phyloP scores from a whole-genome alignment of 1,139 yeast species.

The Suhomyces bolitotheri region DNA sequence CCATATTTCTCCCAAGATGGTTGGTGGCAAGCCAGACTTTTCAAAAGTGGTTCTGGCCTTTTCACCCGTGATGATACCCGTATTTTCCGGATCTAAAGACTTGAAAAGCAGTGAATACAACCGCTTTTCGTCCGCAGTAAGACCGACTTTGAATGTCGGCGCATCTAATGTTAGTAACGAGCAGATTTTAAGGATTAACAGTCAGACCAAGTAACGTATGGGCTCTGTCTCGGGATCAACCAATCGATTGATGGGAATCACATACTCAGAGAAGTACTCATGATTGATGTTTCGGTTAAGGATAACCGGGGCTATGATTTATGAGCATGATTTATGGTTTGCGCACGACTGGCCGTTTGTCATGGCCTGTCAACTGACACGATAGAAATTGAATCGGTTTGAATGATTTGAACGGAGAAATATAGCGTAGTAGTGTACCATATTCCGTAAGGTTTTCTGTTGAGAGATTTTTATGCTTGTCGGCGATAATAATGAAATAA shows the following conservation, averaged over 20 bases:
- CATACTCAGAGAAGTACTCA: conserved; percentile 34
- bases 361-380: too few species aligned
- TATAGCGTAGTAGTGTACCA: too few species aligned
- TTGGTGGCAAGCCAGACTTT: conserved; percentile 80
- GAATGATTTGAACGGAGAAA: too few species aligned
- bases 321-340: conserved; percentile 1
- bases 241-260: conserved; percentile 9
- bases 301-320: conserved; percentile 4
- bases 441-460: too few species aligned
- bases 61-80: conserved; percentile 88
- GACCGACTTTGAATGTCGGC: conserved; percentile 47
- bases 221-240: too few species aligned
- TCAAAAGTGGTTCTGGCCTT: conserved; percentile 85
- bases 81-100: conserved; percentile 72
- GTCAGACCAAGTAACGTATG: too few species aligned
- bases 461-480: too few species aligned
- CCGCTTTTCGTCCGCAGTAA: conserved; percentile 77
- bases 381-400: too few species aligned
- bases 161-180: conserved; percentile 21
- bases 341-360: conserved; percentile 3
- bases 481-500: too few species aligned
- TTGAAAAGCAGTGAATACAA: conserved; percentile 74
- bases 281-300: conserved; percentile 6
- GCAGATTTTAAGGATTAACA: too few species aligned
- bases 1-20: conserved; percentile 88